These are phyloP conservation scores for Rhizopogon vinicolor DNA, from an alignment of 768 basidiomycete genomes.

Conservation along the genomic window DNA sequence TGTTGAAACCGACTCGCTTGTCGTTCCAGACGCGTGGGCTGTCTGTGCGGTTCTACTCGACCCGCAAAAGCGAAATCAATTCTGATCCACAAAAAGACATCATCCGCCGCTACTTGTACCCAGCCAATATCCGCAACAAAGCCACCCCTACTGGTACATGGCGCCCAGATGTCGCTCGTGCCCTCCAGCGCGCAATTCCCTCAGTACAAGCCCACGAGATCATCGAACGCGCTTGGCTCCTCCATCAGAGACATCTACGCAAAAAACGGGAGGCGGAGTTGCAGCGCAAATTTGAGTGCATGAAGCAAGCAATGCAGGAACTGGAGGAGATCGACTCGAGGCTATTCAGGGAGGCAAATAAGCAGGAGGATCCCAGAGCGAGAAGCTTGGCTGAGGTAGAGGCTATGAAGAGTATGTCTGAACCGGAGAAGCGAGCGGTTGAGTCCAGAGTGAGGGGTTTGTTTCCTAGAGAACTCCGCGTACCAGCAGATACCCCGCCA, in stretches of 20 bases:
- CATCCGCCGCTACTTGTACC: conserved; percentile 79
- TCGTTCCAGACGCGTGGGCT: conserved; percentile 18
- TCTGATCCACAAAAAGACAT: conserved; percentile 64
- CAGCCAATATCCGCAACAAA: conserved; percentile 64
- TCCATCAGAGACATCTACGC: conserved; percentile 73
- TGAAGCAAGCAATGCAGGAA: conserved; percentile 84
- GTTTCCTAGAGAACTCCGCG: conserved; percentile 82
- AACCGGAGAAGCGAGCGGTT: conserved; percentile 60
- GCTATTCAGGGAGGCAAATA: conserved; percentile 69
- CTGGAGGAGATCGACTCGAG: conserved; percentile 47
- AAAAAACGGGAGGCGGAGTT: conserved; percentile 66
- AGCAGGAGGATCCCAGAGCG: conserved; percentile 67
- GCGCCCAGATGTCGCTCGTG: conserved; percentile 73
- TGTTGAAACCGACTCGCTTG: conserved; percentile 31
- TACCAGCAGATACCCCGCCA: conserved; percentile 83
- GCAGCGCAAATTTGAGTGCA: conserved; percentile 72
- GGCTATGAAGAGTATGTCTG: conserved; percentile 56
- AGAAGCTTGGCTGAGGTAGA: conserved; percentile 54
- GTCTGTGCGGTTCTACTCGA: conserved; percentile 40
- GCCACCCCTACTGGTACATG: conserved; percentile 78
- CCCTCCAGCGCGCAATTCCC: conserved; percentile 80
- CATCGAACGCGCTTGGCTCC: conserved; percentile 85
- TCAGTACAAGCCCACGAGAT: conserved; percentile 89
- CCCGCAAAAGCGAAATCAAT: conserved; percentile 16
- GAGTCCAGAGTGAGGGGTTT: conserved; percentile 78